Evolutionary conservation across 2,329 filamentous ascomycete species (phyloP).

Genomic region (Penicillium aurantiogriseum): DNA sequence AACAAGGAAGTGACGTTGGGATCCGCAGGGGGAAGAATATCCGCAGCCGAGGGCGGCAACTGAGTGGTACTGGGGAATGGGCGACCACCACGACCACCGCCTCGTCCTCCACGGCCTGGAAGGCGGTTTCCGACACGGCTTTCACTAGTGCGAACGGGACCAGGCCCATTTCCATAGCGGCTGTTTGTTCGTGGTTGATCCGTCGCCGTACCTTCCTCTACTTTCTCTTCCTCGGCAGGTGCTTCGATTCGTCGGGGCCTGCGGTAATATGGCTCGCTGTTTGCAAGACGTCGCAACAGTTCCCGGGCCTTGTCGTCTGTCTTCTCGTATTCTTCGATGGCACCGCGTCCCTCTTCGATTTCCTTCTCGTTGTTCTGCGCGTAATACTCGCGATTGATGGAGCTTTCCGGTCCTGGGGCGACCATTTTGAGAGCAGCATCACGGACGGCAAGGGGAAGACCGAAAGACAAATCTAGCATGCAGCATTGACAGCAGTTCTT

Average conservation of each 20-base stretch:
- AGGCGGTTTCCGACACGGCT: constrained; percentile 42
- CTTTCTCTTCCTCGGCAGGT: constrained; percentile 42
- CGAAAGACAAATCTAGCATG: constrained; percentile 97
- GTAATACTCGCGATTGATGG: constrained; percentile 95
- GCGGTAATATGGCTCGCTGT: constrained; percentile 92
- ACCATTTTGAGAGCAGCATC: constrained; percentile 98
- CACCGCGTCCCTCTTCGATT: constrained; percentile 85
- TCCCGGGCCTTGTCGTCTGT: constrained; percentile 96
- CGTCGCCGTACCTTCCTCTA: constrained; percentile 37
- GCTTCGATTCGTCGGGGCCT: constrained; percentile 75
- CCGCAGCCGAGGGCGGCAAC: constrained; percentile 75
- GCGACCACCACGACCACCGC: constrained; percentile 50
- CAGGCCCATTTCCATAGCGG: constrained; percentile 50
- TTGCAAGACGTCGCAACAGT: constrained; percentile 76
- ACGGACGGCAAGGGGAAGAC: constrained; percentile 87
- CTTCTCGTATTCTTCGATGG: constrained; percentile 89
- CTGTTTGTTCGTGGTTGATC: constrained; percentile 44
- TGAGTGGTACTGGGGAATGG: constrained; percentile 70
- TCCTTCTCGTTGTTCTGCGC: constrained; percentile 96
- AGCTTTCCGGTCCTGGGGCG: constrained; percentile 84
- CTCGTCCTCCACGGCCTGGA: constrained; percentile 49
- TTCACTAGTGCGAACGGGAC: constrained; percentile 72
- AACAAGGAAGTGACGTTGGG: constrained; percentile 89
- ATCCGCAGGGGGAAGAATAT: constrained; percentile 82
- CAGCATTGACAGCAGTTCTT: constrained; percentile 99